Percentiles rank a stretch among this genome's conserved stretches.
phyloP scores from a whole-genome alignment of 2,329 filamentous ascomycete species.

The Pseudogymnoascus sp. region DNA sequence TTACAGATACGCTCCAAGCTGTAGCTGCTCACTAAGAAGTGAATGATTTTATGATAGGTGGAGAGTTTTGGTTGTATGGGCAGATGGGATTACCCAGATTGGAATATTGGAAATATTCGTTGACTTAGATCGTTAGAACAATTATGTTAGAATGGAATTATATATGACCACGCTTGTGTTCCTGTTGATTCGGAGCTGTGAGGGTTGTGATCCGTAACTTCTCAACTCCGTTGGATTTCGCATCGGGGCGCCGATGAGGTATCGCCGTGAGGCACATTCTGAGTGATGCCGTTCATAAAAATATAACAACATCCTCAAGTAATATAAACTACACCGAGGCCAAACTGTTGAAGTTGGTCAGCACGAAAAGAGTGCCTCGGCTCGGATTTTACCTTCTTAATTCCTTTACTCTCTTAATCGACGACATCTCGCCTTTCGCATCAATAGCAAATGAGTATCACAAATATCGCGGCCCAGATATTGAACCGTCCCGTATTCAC shows the following conservation, averaged over 20 bases:
- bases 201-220: neutral
- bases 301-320: neutral
- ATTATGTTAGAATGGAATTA: neutral
- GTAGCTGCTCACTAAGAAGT: neutral
- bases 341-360: neutral
- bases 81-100: neutral
- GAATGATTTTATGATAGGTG: neutral
- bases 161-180: neutral
- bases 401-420: neutral
- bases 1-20: neutral
- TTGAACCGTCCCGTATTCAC: neutral
- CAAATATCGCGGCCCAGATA: neutral
- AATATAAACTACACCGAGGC: neutral
- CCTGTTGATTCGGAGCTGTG: neutral
- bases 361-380: neutral
- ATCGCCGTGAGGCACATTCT: neutral
- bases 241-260: neutral
- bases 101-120: neutral
- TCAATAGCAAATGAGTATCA: neutral
- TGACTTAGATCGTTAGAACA: neutral
- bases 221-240: neutral
- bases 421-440: neutral
- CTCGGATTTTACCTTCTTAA: neutral
- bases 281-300: neutral
- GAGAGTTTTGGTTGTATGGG: neutral